Evolutionary conservation across 2,329 filamentous ascomycete genomes (phyloP), one percentile per base, ranked within the genome.

Genomic region (Akanthomyces uredinophilus): DNA sequence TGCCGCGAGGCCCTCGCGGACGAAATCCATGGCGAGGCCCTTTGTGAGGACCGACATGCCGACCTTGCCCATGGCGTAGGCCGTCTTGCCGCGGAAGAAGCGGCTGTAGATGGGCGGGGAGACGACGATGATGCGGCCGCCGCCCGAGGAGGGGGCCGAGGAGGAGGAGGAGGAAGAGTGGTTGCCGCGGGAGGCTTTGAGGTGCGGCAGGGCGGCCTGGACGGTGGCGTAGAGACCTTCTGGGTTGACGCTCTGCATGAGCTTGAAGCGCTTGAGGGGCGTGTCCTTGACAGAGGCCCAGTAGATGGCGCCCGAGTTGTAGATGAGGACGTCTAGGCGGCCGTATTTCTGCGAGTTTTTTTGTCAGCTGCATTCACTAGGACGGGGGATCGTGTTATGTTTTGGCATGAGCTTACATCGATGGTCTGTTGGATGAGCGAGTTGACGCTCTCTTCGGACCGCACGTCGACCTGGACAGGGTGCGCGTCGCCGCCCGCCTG

Each of bases 281-380:
- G 90, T 94, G 52, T 87, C 83, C 57, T 87, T 82, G 0, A 96
- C 85, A 1, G 88, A 83, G 0, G 88, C 83, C 90, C 91, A 94
- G 87, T 88, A 95, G 66, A 96, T 92, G 3, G 91, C 91, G 46
- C 91, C 91, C 0, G 88, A 87, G 72, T 95, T 96, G 78, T 96
- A 96, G 54, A 95, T 74, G 2, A 96, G 75, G 0, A 89, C 87
- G 70, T 95, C 90, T 4, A 96, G 77, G 24, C 82, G 83, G 49
- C 81, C 81, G 68, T 89, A 88, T 5, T 73, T 78, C 68, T 84
- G 66, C 1, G 7, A 54, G n/a, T n/a, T n/a, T 29, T 5, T 18
- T 24, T 3, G 22, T 46, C 13, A 49, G 39, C n/a, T 3, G 4
- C 39, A 13, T 35, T 39, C 27, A 16, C 39, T 20, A 29, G 7